Evolutionary conservation across 345 rosid genomes (phyloP), one percentile per base, ranked within the genome.

Genomic region (Aegle marmelos): DNA sequence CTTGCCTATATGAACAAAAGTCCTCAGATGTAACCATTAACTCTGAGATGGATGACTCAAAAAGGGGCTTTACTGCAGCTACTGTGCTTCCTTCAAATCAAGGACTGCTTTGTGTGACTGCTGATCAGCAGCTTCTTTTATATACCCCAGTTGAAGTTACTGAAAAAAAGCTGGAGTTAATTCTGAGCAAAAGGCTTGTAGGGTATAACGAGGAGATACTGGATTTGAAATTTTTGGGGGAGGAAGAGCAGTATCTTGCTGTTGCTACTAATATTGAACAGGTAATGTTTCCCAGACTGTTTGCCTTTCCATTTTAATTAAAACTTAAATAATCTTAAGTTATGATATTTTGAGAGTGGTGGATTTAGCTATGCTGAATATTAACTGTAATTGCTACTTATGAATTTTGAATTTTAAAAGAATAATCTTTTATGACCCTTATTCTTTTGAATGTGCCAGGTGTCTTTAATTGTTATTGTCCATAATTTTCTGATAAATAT

Each of bases 181-280:
- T 78, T 7, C 73, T 92, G 66, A 84, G 76, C 81, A 92, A 88
- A 89, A 92, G 98, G 82, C 92, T 96, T 72, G 89, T 96, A 68
- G 99, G 99, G 59, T 87, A 91, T 86, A 96, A 94, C 83, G 98
- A 94, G 70, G 99, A 94, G 82, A 96, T 96, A 82, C 80, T 89
- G 73, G 99, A 96, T 83, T 85, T 96, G 97, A 96, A 84, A 79
- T 94, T 94, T 85, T 83, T 96, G 78, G 98, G 98, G 16, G 92
- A 90, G 50, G 97, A 92, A 74, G 99, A 96, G 80, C 86, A 89
- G 22, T 89, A 81, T 85, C 94, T 96, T 14, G 99, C 95, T 82
- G 94, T 92, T 85, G 99, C 98, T 58, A 94, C 99, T 70, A 94
- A 94, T 91, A 87, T 91, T 39, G 98, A 96, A 85, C 95, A 94